Percentiles rank a stretch among this genome's conserved stretches.
Conservation (phyloP, 805 yeast genomes). For the Pichia cephalocereana region DNA sequence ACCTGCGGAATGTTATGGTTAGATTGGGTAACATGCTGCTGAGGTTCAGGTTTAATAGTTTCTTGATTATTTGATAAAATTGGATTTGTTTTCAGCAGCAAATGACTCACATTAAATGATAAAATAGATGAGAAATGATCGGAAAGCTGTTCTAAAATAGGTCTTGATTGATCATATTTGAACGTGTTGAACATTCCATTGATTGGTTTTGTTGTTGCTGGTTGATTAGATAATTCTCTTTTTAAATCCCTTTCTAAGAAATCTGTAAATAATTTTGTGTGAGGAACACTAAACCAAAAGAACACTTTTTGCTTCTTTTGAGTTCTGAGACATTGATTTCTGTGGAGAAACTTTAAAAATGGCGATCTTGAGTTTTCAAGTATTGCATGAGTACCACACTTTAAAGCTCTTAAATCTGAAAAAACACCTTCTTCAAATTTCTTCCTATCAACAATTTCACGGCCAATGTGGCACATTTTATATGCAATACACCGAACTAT, state of each 20-base stretch:
- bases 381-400: slow-evolving; percentile 80
- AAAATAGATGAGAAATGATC: slow-evolving; percentile 13
- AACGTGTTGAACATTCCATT: slow-evolving; percentile 78
- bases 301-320: slow-evolving; percentile 96
- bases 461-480: slow-evolving; percentile 83
- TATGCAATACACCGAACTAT: slow-evolving; percentile 87
- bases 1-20: background rate
- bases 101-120: slow-evolving; percentile 5
- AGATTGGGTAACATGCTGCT: background rate
- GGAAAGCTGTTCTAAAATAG: slow-evolving; percentile 47
- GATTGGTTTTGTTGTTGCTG: slow-evolving; percentile 62
- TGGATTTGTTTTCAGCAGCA: slow-evolving; percentile 4
- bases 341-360: slow-evolving; percentile 74
- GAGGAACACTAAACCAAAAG: slow-evolving; percentile 94
- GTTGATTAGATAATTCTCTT: slow-evolving; percentile 53
- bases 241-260: slow-evolving; percentile 89
- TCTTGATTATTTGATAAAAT: background rate
- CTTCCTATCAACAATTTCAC: slow-evolving; percentile 75
- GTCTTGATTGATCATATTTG: slow-evolving; percentile 42
- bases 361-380: slow-evolving; percentile 81
- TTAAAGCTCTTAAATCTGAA: slow-evolving; percentile 78
- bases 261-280: slow-evolving; percentile 84
- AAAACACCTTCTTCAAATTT: slow-evolving; percentile 96
- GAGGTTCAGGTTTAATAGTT: background rate
- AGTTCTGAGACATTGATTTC: slow-evolving; percentile 80